phyloP scores from a whole-genome alignment of 1,139 yeast genomes.

The Wickerhamomyces sp. region DNA sequence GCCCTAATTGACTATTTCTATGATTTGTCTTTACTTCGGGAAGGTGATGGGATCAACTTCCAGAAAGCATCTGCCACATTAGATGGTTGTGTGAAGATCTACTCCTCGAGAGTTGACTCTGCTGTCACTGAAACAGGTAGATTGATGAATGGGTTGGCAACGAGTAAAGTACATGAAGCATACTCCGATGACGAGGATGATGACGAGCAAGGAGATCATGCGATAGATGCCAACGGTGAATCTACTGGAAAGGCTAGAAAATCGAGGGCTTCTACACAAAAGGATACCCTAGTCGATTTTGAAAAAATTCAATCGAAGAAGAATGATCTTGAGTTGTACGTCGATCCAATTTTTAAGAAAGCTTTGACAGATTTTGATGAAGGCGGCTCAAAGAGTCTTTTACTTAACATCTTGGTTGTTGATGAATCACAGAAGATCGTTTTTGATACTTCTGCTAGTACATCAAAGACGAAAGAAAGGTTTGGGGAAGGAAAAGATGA shows the following conservation, averaged over 20 bases:
- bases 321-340: constrained; percentile 70
- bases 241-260: constrained; percentile 26
- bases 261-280: constrained; percentile 38
- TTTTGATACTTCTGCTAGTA: constrained; percentile 33
- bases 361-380: constrained; percentile 92
- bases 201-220: constrained; percentile 31
- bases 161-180: constrained; percentile 21
- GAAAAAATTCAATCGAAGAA: constrained; percentile 62
- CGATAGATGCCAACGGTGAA: constrained; percentile 28
- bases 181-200: constrained; percentile 27
- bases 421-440: constrained; percentile 30
- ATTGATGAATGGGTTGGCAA: constrained; percentile 74
- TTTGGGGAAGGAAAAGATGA: constrained; percentile 15
- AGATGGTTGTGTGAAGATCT: constrained; percentile 83
- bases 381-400: constrained; percentile 86
- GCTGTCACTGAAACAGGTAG: constrained; percentile 90
- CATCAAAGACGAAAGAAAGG: constrained; percentile 13
- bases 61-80: constrained; percentile 76
- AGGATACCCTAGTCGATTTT: constrained; percentile 48
- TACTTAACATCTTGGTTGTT: constrained; percentile 59
- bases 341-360: constrained; percentile 86
- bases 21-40: constrained; percentile 54
- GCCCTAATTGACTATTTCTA: constrained; percentile 86
- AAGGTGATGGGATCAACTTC: constrained; percentile 63
- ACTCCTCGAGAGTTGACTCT: constrained; percentile 83